Evolutionary conservation across 1,284 basidiomycete genomes (phyloP), one percentile per base, ranked within the genome.

Genomic region (Waitea zeae): DNA sequence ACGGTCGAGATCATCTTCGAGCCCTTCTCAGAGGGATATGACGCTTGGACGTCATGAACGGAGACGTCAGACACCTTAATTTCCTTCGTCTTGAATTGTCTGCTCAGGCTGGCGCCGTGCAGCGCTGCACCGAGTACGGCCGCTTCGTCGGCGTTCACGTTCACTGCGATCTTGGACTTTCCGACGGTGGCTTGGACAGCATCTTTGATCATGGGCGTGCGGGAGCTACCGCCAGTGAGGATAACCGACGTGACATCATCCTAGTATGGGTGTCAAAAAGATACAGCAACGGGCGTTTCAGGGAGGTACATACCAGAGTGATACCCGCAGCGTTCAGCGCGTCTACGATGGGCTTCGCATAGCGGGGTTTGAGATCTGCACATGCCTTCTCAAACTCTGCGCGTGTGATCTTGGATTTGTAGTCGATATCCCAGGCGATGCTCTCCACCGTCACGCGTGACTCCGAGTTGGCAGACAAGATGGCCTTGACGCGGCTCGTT

Each of bases 111-210:
- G 3, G 95, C 95, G 15, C 90, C 95, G 45, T 95, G 80, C 36
- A 96, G 76, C 2, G 86, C 95, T 3, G 93, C 92, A 58, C 86
- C 90, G 35, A 98, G 72, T 12, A 96, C 93, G 9, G 84, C 83
- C 0, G 90, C 88, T 62, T 99, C 93, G 52, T 98, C 95, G 0
- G 93, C 82, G 50, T 99, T 98, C 37, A 99, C 87, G 46, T 96
- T 96, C 47, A 82, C 67, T 5, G 89, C 86, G 42, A 95, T 81
- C 51, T 82, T 83, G 38, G 74, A 76, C 67, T 78, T 72, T 49
- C 86, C 86, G 35, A 90, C 79, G 20, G 72, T 67, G 1, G 67
- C 62, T 45, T 71, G 77, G 31, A 96, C 59, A 9, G 84, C 81
- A 7, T 72, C 55, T 52, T 95, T 90, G 22, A 99, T 75, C 68